Base-by-base conservation (phyloP, 106 monocot genomes). In the Xerophyta viscosa region DNA sequence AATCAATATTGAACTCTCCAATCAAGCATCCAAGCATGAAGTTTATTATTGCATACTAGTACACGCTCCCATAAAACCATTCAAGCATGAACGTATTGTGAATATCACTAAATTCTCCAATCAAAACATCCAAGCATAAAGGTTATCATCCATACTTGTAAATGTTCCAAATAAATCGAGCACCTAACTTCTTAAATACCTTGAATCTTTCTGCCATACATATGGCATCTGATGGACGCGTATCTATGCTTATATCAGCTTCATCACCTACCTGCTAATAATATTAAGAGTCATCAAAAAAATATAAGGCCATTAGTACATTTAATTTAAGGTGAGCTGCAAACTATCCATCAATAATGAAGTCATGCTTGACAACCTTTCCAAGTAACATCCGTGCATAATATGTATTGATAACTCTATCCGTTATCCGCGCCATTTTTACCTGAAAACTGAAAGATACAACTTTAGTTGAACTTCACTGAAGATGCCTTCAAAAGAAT, bases 171-270 rank as follows among this genome's bases (percentile, higher is more conserved):
- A n/a, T n/a, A n/a, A n/a, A n/a, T n/a, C n/a, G n/a, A 50, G 11
- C 21, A 50, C 1, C 6, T 25, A 24, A 24, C 21, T 50, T 12
- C 22, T 24, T 50, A 50, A 15, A 7, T 75, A 84, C 83, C 74
- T 84, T 70, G 49, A 63, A 84, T 39, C 24, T 69, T 55, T 67
- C 48, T 45, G 83, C 83, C 17, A 84, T 25, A 74, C 71, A 60
- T 64, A 84, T 60, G 51, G 83, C 83, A 74, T 84, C 83, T 15
- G 77, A 84, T 8, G 83, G 83, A 22, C 71, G 83, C 30, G 71
- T 70, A 57, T 84, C 83, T 26, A 84, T 56, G 60, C 45, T 71
- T 36, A 75, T 39, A 57, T 50, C 66, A 20, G 45, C 50, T 27
- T 47, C 50, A 29, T 61, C 53, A 50, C 64, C 39, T 43, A 46